Conservation (phyloP, 2,329 filamentous ascomycete genomes). For the Trichoderma atroviride region DNA sequence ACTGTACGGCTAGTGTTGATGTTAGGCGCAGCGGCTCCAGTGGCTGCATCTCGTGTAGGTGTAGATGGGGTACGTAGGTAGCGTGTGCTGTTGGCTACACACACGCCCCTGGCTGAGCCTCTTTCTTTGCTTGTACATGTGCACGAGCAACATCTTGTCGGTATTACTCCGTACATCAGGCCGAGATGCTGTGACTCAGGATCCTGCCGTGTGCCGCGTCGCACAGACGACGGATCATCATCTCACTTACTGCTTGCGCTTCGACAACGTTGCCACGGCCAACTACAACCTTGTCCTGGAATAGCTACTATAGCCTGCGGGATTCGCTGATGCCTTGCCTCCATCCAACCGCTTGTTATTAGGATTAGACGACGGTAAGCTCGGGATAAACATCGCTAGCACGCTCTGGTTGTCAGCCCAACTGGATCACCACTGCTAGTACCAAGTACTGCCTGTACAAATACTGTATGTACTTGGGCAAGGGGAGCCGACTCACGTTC, state of each 20-base stretch:
- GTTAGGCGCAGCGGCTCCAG: background rate
- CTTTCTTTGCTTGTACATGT: background rate
- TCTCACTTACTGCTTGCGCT: background rate
- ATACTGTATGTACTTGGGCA: background rate
- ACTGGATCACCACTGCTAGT: background rate
- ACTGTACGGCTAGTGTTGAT: background rate
- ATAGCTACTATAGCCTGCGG: background rate
- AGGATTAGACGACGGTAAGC: constrained; percentile 2
- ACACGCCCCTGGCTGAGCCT: background rate
- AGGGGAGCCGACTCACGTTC: constrained; percentile 49
- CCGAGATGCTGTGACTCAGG: constrained; percentile 1
- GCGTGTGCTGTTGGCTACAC: background rate
- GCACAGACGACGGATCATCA: background rate
- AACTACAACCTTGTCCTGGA: background rate
- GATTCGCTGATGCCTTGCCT: background rate
- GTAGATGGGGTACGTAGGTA: too few species aligned
- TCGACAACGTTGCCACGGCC: constrained; percentile 2
- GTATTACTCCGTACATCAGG: background rate
- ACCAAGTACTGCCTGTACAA: too few species aligned
- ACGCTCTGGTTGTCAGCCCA: constrained; percentile 7
- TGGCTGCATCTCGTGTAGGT: background rate
- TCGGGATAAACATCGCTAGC: constrained; percentile 23
- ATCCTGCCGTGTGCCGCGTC: background rate
- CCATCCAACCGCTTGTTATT: background rate
- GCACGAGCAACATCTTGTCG: background rate